Conservation (phyloP, 116 monocot species). For the Papilionanthe hybrid region DNA sequence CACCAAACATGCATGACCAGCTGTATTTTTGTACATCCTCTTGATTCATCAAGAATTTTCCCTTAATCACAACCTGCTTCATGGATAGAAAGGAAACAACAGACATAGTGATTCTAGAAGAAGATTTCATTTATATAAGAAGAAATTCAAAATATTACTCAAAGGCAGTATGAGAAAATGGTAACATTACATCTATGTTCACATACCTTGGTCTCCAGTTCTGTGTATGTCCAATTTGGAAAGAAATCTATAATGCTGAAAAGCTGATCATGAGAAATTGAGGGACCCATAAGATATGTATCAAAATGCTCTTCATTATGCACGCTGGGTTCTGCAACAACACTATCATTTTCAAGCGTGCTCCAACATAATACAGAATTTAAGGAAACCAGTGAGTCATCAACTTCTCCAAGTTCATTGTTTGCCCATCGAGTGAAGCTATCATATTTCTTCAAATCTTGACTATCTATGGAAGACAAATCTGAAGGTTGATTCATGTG, state of each 20-base stretch:
- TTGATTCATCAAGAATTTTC: slow-evolving; percentile 67
- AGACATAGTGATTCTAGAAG: neutral
- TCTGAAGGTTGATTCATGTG: slow-evolving; percentile 30
- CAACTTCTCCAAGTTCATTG: slow-evolving; percentile 43
- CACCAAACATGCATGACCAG: slow-evolving; percentile 99
- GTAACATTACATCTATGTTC: neutral
- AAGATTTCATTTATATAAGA: neutral
- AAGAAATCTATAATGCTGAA: slow-evolving; percentile 56
- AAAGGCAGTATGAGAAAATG: neutral
- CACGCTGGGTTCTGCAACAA: slow-evolving; percentile 27
- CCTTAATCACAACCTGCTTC: slow-evolving; percentile 66
- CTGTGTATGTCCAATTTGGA: slow-evolving; percentile 34
- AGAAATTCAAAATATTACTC: neutral
- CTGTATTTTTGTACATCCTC: slow-evolving; percentile 53
- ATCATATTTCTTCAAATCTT: slow-evolving; percentile 44
- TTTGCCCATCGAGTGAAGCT: slow-evolving; percentile 52
- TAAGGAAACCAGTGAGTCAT: slow-evolving; percentile 22
- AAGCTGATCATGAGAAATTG: slow-evolving; percentile 45
- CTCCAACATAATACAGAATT: slow-evolving; percentile 37
- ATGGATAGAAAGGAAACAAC: neutral
- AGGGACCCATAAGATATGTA: slow-evolving; percentile 24
- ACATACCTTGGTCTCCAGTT: slow-evolving; percentile 35
- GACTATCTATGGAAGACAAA: slow-evolving; percentile 13
- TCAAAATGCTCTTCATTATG: slow-evolving; percentile 23
- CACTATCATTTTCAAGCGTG: slow-evolving; percentile 24